phyloP scores from a whole-genome alignment of 495 filamentous ascomycete species.

The Aspergillus asperescens region DNA sequence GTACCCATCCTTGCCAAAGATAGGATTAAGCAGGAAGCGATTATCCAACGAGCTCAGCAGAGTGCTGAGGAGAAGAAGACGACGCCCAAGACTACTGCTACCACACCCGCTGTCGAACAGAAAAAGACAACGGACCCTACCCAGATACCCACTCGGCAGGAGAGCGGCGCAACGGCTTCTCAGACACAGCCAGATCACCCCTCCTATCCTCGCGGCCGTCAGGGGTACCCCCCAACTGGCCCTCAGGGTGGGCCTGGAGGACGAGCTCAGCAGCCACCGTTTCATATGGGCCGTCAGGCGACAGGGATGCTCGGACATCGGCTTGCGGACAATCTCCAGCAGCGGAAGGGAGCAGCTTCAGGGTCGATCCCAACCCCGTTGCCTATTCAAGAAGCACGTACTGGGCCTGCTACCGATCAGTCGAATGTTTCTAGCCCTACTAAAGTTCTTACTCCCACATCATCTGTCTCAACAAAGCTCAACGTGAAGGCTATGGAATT shows the following conservation, averaged over 20 bases:
- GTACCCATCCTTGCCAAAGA: slow-evolving; percentile 96
- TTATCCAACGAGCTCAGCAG: slow-evolving; percentile 75
- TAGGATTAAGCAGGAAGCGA: slow-evolving; percentile 81
- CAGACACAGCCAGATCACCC: slow-evolving; percentile 41
- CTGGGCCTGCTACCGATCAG: slow-evolving; percentile 44
- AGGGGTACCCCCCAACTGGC: slow-evolving; percentile 43
- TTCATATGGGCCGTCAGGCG: slow-evolving; percentile 39
- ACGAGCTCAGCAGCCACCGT: slow-evolving; percentile 36
- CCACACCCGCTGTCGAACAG: slow-evolving; percentile 30
- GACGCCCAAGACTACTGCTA: slow-evolving; percentile 29
- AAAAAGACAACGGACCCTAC: slow-evolving; percentile 27
- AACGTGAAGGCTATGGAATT: slow-evolving; percentile 83
- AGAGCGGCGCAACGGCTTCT: slow-evolving; percentile 30
- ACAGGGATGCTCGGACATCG: slow-evolving; percentile 49
- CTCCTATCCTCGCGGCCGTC: slow-evolving; percentile 38
- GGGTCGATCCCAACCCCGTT: slow-evolving; percentile 48
- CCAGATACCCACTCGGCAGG: slow-evolving; percentile 25
- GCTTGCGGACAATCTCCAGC: slow-evolving; percentile 50
- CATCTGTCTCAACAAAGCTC: slow-evolving; percentile 58
- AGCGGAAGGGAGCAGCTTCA: slow-evolving; percentile 47
- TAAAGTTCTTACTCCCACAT: slow-evolving; percentile 45
- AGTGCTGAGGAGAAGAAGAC: slow-evolving; percentile 58
- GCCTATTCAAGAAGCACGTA: slow-evolving; percentile 49
- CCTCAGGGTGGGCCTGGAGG: slow-evolving; percentile 35
- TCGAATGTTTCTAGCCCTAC: slow-evolving; percentile 38